Evolutionary conservation across 2,329 filamentous ascomycete species (phyloP).

Genomic region (Sarocladium kiliense): DNA sequence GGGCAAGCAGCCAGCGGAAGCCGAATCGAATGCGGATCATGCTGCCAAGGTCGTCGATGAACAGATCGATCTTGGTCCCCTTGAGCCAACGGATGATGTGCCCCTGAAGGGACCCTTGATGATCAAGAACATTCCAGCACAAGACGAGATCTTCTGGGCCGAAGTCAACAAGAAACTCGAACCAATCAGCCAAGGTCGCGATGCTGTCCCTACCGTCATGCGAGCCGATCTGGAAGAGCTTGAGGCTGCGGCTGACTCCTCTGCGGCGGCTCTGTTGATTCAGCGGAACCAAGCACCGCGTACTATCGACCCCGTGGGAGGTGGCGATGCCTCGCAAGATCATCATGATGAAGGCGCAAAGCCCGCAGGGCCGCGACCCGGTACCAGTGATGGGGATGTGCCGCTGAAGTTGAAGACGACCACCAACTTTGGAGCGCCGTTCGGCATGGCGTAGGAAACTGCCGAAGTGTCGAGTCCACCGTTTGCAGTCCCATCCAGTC

Average conservation of each 20-base stretch:
- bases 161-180: constrained; percentile 47
- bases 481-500: neutral
- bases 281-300: constrained; percentile 2
- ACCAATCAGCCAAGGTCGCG: constrained; percentile 39
- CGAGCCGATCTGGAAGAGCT: constrained; percentile 25
- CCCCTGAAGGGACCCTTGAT: constrained; percentile 47
- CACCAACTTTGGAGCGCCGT: constrained; percentile 43
- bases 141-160: constrained; percentile 50
- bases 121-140: constrained; percentile 49
- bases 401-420: constrained; percentile 40
- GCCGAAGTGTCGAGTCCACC: neutral
- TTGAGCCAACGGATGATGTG: constrained; percentile 39
- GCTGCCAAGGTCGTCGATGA: constrained; percentile 6
- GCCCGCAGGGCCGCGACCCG: constrained; percentile 14
- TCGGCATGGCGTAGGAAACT: constrained; percentile 28
- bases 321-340: constrained; percentile 18
- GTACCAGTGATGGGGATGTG: constrained; percentile 33
- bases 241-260: constrained; percentile 15
- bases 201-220: constrained; percentile 41
- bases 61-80: constrained; percentile 13
- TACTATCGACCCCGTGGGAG: constrained; percentile 15
- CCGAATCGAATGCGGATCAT: constrained; percentile 3
- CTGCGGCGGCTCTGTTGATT: neutral
- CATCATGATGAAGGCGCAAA: constrained; percentile 19
- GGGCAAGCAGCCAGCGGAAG: constrained; percentile 7